Evolutionary conservation across 1,284 basidiomycete species (phyloP).

Genomic region (Ustilago trichophora): DNA sequence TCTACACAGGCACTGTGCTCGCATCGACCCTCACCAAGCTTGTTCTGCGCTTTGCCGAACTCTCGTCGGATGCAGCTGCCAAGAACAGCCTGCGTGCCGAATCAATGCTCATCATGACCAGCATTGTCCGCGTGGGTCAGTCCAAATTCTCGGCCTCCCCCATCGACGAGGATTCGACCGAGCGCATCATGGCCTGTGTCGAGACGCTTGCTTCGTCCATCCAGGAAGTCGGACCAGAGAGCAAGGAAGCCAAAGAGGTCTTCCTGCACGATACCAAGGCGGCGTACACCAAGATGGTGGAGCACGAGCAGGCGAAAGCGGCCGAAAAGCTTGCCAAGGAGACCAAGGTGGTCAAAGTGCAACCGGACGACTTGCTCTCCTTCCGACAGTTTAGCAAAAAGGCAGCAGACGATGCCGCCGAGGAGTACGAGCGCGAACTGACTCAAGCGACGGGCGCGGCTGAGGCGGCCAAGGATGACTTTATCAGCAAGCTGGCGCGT

Average conservation of each 20-base stretch:
- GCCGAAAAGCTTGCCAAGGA: slow-evolving; percentile 87
- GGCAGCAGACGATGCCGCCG: slow-evolving; percentile 68
- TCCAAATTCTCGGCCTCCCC: slow-evolving; percentile 90
- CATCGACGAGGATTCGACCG: slow-evolving; percentile 97
- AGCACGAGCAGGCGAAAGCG: slow-evolving; percentile 74
- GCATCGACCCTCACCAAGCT: slow-evolving; percentile 91
- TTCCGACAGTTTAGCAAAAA: slow-evolving; percentile 98
- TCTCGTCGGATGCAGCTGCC: slow-evolving; percentile 73
- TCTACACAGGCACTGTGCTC: slow-evolving; percentile 92
- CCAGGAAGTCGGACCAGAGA: slow-evolving; percentile 64
- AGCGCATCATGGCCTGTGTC: slow-evolving; percentile 96
- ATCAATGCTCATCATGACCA: slow-evolving; percentile 98
- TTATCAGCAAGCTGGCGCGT: slow-evolving; percentile 92
- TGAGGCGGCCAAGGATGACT: slow-evolving; percentile 84
- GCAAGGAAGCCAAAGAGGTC: slow-evolving; percentile 78
- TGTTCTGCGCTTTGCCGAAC: slow-evolving; percentile 80
- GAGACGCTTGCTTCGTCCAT: slow-evolving; percentile 77
- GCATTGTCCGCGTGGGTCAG: slow-evolving; percentile 94
- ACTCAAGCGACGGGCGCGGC: slow-evolving; percentile 86
- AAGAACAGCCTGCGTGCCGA: slow-evolving; percentile 78
- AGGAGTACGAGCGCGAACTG: slow-evolving; percentile 86
- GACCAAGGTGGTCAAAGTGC: slow-evolving; percentile 77
- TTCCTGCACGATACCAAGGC: slow-evolving; percentile 92
- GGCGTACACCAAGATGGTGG: slow-evolving; percentile 93
- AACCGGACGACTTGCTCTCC: slow-evolving; percentile 89